Evolutionary conservation across 371 early-diverging fungal species (phyloP), one percentile per base, ranked within the genome.

Genomic region (Circinella umbellata): DNA sequence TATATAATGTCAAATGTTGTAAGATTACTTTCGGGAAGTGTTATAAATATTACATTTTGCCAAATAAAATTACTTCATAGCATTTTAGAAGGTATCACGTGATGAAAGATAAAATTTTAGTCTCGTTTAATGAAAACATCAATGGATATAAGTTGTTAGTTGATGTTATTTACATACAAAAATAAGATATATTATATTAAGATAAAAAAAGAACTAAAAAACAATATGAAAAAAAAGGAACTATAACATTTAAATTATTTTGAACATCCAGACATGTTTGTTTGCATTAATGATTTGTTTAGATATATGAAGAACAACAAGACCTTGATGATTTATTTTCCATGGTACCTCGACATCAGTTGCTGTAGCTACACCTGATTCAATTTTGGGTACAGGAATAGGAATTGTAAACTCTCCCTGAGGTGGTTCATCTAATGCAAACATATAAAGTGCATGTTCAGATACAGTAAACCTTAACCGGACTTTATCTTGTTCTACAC

Each of bases 381-480:
- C n/a, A n/a, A 64, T 51, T 15, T 51, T 53, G 18, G 65, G 65
- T 4, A 64, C 18, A 8, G 65, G 65, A 10, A 49, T 53, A 14
- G 46, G 48, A 10, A 64, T 53, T 11, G 37, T 36, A 15, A 64
- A 36, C 0, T 4, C 51, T 13, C 51, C 48, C 4, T 46, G 49
- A 0, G 54, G 36, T 15, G 65, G 65, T 53, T 64, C 15, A 11
- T 64, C 65, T 2, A 64, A 35, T 5, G 38, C 17, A 36, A 64
- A 64, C n/a, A 64, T 48, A 36, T 51, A 64, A n/a, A 64, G 17
- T 11, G 65, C 65, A 36, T 48, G 8, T 11, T 53, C 53, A 11
- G 65, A 48, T 7, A 64, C 53, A 4, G 65, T 64, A 38, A 64
- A 64, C 36, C 48, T 47, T 14, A 64, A 38, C 5, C 65, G 49